Evolutionary conservation across 2,329 filamentous ascomycete genomes (phyloP), one percentile per base, ranked within the genome.

Genomic region (Fusarium paranaense): DNA sequence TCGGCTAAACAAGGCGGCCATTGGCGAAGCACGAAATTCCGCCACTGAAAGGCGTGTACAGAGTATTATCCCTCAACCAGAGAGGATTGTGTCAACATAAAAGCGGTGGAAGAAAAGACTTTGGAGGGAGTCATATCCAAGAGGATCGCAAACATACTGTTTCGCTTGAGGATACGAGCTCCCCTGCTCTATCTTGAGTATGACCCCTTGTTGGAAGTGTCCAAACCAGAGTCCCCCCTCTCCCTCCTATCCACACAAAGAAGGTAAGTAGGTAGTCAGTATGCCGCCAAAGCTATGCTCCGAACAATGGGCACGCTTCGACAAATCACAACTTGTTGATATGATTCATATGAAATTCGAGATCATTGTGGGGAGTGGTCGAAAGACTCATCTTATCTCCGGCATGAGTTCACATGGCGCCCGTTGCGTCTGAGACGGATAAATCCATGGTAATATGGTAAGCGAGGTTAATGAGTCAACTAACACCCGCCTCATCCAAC

Each of bases 1-100:
- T 13, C 6, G 40, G 20, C n/a, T 33, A 22, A 35, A 14, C 35
- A 50, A 50, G 20, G 20, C 40, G 20, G 7, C 40, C n/a, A 25
- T 47, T 32, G 7, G 25, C 40, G 35, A 47, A 47, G 59, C 59
- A 62, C 59, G 59, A 50, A 50, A 62, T 62, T 27, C 40, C 47
- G 59, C 59, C 59, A 62, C 59, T 16, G 30, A 14, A 62, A 62
- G 40, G n/a, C 59, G 59, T 62, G 32, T 13, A 33, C n/a, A 37
- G 32, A 35, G 32, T 47, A 32, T 45, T 33, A 40, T 61, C 38
- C 58, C 27, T 33, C 22, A 61, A 61, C 32, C 20, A 10, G 20
- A 45, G n/a, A 7, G 9, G 33, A 25, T 40, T 42, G 32, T 57
- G 52, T 32, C 47, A 52, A 52, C 47, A 52, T 52, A 52, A 52